A percentile compares a stretch with the other conserved stretches of the same genome.
Conservation (phyloP, 345 rosid species). For the Corchorus olitorius region DNA sequence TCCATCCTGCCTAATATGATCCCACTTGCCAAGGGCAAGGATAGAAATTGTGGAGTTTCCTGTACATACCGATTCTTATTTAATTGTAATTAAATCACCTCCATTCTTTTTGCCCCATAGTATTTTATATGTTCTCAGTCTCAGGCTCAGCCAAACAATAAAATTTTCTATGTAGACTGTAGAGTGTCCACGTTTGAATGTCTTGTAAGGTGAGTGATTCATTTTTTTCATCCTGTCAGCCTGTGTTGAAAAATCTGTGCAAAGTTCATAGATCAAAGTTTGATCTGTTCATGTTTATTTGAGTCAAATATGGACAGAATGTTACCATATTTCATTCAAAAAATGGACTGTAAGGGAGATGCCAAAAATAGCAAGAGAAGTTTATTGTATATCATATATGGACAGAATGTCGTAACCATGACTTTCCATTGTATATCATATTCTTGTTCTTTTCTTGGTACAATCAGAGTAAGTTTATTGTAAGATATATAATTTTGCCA, state of each 20-base stretch:
- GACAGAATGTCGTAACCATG: not conserved
- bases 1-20: not conserved
- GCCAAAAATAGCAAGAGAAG: not conserved
- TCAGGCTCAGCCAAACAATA: not conserved
- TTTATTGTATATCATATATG: too few relatives aligned
- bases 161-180: not conserved
- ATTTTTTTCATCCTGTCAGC: not conserved
- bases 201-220: constrained; percentile 15
- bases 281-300: not conserved
- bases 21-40: not conserved
- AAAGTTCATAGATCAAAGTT: not conserved
- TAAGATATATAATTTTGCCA: not conserved
- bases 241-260: not conserved
- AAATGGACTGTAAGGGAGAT: not conserved
- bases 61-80: not conserved
- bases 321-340: not conserved
- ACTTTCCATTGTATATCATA: constrained; percentile 2
- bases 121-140: not conserved
- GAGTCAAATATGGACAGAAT: not conserved
- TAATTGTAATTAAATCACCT: not conserved
- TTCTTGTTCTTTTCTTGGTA: not conserved
- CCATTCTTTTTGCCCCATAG: not conserved
- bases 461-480: not conserved
- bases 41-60: not conserved
- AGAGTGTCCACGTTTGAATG: constrained; percentile 5